Percentiles rank a stretch among this genome's conserved stretches.
These are phyloP conservation scores for Xylaria sp. DNA, from an alignment of 2,329 filamentous ascomycete genomes.

Conservation along the genomic window DNA sequence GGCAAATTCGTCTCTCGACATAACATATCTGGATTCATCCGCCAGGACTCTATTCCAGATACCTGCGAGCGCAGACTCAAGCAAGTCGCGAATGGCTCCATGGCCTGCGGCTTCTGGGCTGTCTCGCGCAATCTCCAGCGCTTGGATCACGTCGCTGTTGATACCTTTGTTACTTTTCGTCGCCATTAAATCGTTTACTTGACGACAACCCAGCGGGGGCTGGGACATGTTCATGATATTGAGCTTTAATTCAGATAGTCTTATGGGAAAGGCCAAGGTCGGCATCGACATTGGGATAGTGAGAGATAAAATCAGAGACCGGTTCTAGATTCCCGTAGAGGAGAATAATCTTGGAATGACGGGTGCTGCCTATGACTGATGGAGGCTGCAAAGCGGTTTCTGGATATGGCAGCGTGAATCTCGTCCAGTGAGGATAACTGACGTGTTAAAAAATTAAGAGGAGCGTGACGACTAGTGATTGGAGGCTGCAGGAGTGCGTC, in stretches of 20 bases:
- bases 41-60: conserved; percentile 75
- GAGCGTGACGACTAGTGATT: neutral
- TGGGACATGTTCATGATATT: conserved; percentile 36
- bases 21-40: conserved; percentile 75
- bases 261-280: conserved; percentile 26
- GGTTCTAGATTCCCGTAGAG: neutral
- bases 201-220: conserved; percentile 7
- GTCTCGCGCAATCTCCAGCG: conserved; percentile 80
- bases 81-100: conserved; percentile 68
- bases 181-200: neutral
- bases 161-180: conserved; percentile 35
- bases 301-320: conserved; percentile 5
- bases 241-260: conserved; percentile 26
- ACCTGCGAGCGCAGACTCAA: conserved; percentile 70
- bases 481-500: conserved; percentile 4
- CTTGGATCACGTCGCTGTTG: conserved; percentile 66
- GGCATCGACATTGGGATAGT: conserved; percentile 29
- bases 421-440: neutral
- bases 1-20: conserved; percentile 81
- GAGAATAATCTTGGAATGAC: neutral
- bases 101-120: conserved; percentile 73
- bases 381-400: neutral
- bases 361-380: neutral
- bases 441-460: neutral
- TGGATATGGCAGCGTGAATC: neutral